Percentiles rank a stretch among this genome's conserved stretches.
These are phyloP conservation scores for Penicillium sclerotigenum DNA, from an alignment of 2,329 filamentous ascomycete genomes.

Conservation along the genomic window DNA sequence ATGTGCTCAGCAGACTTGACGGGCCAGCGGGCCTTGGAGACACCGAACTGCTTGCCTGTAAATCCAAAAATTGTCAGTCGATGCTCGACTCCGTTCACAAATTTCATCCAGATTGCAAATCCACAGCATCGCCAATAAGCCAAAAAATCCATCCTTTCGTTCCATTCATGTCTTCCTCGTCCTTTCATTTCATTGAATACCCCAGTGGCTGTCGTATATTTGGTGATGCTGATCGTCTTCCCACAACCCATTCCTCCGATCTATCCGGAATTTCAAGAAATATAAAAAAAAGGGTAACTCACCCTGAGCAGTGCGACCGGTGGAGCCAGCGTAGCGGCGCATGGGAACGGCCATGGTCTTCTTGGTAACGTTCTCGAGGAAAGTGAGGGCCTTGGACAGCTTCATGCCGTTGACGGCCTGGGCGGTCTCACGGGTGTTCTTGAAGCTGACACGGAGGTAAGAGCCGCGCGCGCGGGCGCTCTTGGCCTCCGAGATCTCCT, in stretches of 20 bases:
- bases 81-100: conserved; percentile 3
- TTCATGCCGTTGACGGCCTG: conserved; percentile 99
- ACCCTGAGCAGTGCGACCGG: conserved; percentile 96
- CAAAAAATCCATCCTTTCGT: not conserved
- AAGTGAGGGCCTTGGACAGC: conserved; percentile 87
- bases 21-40: conserved; percentile 97
- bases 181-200: not conserved
- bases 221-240: conserved; percentile 1
- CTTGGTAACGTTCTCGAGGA: conserved; percentile 96
- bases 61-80: conserved; percentile 18
- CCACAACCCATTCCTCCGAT: conserved; percentile 10
- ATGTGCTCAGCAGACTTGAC: conserved; percentile 99
- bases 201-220: conserved; percentile 6
- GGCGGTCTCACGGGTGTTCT: conserved; percentile 99
- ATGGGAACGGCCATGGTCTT: conserved; percentile 98
- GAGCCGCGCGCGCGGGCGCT: conserved; percentile 96
- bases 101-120: conserved; percentile 4
- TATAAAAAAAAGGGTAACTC: conserved; percentile 48
- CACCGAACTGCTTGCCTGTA: conserved; percentile 97
- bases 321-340: conserved; percentile 95
- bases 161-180: not conserved
- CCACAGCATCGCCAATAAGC: conserved; percentile 9
- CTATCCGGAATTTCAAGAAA: conserved; percentile 12
- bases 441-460: conserved; percentile 99
- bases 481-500: conserved; percentile 81